Evolutionary conservation across 192 early-diverging fungal genomes (phyloP).

Genomic region (Powellomyces hirtus): DNA sequence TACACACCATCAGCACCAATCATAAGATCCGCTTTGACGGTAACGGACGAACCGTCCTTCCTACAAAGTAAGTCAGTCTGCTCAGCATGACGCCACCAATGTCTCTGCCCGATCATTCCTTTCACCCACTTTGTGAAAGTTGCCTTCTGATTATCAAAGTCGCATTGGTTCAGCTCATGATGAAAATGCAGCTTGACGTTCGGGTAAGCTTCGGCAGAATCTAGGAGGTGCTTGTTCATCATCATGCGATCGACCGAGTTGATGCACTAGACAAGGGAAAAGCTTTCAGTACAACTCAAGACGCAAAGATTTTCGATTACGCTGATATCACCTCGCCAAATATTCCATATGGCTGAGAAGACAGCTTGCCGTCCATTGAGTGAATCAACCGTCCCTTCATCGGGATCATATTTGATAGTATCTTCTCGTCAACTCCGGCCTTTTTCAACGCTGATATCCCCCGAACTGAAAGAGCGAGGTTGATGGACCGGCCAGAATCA

Average conservation of each 20-base stretch:
- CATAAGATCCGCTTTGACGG: slow-evolving; percentile 67
- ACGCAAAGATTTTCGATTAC: neutral
- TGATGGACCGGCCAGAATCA: slow-evolving; percentile 75
- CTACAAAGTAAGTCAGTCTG: slow-evolving; percentile 14
- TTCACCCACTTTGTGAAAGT: slow-evolving; percentile 24
- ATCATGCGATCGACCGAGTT: slow-evolving; percentile 88
- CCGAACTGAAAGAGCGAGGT: slow-evolving; percentile 85
- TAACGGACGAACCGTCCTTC: slow-evolving; percentile 38
- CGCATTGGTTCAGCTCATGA: slow-evolving; percentile 62
- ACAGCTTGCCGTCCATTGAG: slow-evolving; percentile 61
- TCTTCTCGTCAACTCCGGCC: slow-evolving; percentile 64
- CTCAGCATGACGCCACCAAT: neutral
- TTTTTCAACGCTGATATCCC: slow-evolving; percentile 78
- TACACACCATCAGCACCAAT: slow-evolving; percentile 90
- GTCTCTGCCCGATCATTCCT: neutral
- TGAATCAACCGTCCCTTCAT: slow-evolving; percentile 96
- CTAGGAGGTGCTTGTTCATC: slow-evolving; percentile 79
- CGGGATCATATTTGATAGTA: slow-evolving; percentile 73
- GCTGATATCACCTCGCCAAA: slow-evolving; percentile 65
- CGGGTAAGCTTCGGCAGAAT: slow-evolving; percentile 60
- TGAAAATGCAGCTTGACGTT: slow-evolving; percentile 78
- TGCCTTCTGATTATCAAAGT: slow-evolving; percentile 68
- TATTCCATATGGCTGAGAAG: slow-evolving; percentile 83
- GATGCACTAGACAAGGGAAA: slow-evolving; percentile 63
- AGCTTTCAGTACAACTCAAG: neutral